These are phyloP conservation scores for Linum lewisii DNA, from an alignment of 345 rosid species.

Conservation along the genomic window DNA sequence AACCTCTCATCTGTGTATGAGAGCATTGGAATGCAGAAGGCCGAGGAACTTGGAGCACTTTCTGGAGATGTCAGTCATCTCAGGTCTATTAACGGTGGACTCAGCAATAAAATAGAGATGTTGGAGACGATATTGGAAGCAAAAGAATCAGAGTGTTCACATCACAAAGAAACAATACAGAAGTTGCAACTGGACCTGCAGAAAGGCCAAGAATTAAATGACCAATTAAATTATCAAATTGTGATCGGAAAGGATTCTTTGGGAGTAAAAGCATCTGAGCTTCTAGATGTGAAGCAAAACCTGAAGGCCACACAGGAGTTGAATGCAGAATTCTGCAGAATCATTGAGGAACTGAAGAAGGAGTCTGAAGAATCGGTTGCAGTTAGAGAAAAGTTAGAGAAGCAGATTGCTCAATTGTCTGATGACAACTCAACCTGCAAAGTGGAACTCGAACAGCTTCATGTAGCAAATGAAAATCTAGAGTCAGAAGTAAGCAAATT, in stretches of 20 bases:
- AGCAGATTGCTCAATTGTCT: constrained; percentile 32
- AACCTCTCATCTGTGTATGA: constrained; percentile 42
- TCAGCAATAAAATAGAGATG: constrained; percentile 38
- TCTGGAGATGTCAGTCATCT: constrained; percentile 32
- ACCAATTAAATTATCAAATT: constrained; percentile 46
- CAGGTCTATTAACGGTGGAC: constrained; percentile 24
- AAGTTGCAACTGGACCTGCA: constrained; percentile 43
- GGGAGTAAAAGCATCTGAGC: constrained; percentile 45
- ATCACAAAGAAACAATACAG: constrained; percentile 35
- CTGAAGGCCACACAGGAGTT: constrained; percentile 48
- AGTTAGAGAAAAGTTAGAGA: constrained; percentile 31
- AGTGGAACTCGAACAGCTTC: constrained; percentile 41
- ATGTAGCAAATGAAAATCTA: constrained; percentile 38
- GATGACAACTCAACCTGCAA: constrained; percentile 29
- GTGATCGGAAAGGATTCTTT: constrained; percentile 40
- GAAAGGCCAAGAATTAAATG: constrained; percentile 45
- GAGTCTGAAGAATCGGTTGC: constrained; percentile 44
- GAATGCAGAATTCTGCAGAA: constrained; percentile 43
- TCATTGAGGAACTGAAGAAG: constrained; percentile 52
- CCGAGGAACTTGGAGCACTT: constrained; percentile 39
- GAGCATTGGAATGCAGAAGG: constrained; percentile 47
- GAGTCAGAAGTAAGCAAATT: constrained; percentile 34
- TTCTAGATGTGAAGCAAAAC: constrained; percentile 57
- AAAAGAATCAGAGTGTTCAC: constrained; percentile 39
- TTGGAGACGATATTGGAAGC: constrained; percentile 38